phyloP scores from a whole-genome alignment of 345 rosid species.

The Eucalyptus regnans region DNA sequence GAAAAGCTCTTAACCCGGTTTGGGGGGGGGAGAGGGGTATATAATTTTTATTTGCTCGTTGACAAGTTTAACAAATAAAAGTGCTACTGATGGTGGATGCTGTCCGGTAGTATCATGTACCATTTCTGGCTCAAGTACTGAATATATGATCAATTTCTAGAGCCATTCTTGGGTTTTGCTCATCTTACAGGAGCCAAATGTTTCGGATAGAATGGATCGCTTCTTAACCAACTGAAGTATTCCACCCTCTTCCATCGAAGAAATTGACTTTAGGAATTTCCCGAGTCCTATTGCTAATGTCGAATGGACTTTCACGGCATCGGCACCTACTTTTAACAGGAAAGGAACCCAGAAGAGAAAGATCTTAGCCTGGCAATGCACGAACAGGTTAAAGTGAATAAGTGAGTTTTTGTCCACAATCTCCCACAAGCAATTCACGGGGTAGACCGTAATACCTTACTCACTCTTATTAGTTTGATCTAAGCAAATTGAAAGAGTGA shows the following conservation, averaged over 20 bases:
- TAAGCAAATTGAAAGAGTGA: neutral
- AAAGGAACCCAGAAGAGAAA: neutral
- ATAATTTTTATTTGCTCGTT: neutral
- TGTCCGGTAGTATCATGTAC: neutral
- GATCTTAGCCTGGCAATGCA: neutral
- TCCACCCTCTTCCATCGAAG: neutral
- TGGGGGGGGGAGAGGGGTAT: accelerated
- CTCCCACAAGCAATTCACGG: neutral
- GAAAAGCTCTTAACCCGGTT: neutral
- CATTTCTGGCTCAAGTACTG: neutral
- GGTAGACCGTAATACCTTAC: neutral
- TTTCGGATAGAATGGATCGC: neutral
- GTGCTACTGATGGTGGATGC: neutral
- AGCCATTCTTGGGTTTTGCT: neutral
- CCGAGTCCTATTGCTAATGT: neutral
- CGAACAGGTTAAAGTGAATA: neutral
- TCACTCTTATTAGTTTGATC: neutral
- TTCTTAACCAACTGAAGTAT: neutral
- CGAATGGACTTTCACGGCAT: neutral
- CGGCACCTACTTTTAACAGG: neutral
- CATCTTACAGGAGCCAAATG: neutral
- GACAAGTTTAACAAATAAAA: neutral
- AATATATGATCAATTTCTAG: neutral
- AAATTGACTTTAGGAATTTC: neutral
- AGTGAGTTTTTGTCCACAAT: neutral